phyloP scores from a whole-genome alignment of 1,284 basidiomycete species.

The Ustilago esculenta region DNA sequence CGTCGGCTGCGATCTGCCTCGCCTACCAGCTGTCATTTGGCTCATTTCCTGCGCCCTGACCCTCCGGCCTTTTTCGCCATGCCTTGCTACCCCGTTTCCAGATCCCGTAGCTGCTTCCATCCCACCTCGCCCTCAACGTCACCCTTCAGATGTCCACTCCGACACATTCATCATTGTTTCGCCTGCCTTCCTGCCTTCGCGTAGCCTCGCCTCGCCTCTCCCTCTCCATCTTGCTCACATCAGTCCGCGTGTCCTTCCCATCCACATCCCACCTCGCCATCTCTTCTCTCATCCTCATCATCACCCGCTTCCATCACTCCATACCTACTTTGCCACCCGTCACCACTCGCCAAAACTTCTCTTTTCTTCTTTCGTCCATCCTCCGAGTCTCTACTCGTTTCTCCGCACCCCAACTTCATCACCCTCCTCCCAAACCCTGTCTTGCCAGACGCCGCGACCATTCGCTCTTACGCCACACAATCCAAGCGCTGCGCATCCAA shows the following conservation, averaged over 20 bases:
- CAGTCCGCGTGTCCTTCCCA: no score
- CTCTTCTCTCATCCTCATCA: no score
- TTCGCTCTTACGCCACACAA: no score
- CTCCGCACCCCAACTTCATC: background rate
- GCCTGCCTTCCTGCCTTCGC: constrained; percentile 2
- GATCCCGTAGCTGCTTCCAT: constrained; percentile 3
- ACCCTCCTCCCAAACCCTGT: background rate
- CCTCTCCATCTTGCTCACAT: no score
- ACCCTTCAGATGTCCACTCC: constrained; percentile 5
- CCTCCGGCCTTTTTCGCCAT: constrained; percentile 14
- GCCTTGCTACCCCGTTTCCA: background rate
- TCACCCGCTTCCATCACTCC: no score
- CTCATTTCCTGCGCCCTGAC: constrained; percentile 1
- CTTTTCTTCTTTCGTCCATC: no score
- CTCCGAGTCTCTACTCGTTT: constrained; percentile 12
- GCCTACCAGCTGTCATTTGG: constrained; percentile 28
- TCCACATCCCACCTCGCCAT: background rate
- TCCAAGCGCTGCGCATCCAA: no score
- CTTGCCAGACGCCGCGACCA: no score
- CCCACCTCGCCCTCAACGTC: constrained; percentile 8
- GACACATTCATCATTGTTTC: background rate
- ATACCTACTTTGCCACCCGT: background rate
- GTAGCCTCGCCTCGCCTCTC: constrained; percentile 9
- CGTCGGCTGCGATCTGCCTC: constrained; percentile 33
- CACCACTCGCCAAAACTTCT: constrained; percentile 17